phyloP scores from a whole-genome alignment of 2,329 filamentous ascomycete species.

The Remersonia thermophila region DNA sequence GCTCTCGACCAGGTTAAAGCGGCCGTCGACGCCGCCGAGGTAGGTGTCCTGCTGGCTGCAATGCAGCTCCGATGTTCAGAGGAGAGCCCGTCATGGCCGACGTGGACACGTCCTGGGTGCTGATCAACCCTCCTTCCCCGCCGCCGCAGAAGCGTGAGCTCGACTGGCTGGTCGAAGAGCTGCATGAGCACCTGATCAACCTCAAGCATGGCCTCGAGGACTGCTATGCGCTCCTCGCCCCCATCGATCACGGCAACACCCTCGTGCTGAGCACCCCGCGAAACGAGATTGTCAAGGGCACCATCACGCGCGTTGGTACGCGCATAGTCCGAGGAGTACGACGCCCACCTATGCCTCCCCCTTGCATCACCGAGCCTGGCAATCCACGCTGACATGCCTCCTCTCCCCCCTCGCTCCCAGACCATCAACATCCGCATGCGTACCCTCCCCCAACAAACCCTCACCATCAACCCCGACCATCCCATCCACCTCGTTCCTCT shows the following conservation, averaged over 20 bases:
- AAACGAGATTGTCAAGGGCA: slow-evolving; percentile 84
- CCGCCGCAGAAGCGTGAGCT: slow-evolving; percentile 36
- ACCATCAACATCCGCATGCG: slow-evolving; percentile 66
- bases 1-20: slow-evolving; percentile 37
- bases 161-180: slow-evolving; percentile 40
- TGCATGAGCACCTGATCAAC: slow-evolving; percentile 34
- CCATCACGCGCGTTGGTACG: slow-evolving; percentile 81
- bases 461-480: slow-evolving; percentile 35
- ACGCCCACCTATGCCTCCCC: slow-evolving; percentile 12
- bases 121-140: slow-evolving; percentile 16
- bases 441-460: slow-evolving; percentile 44
- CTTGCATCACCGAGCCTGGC: slow-evolving; percentile 1
- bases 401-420: slow-evolving; percentile 27
- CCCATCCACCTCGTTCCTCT: slow-evolving; percentile 56
- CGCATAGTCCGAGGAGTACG: slow-evolving; percentile 79
- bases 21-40: slow-evolving; percentile 38
- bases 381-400: background rate
- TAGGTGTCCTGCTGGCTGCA: slow-evolving; percentile 21
- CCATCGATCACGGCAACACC: slow-evolving; percentile 74
- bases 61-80: background rate
- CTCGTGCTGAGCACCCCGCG: slow-evolving; percentile 78
- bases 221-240: slow-evolving; percentile 76
- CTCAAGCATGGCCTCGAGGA: slow-evolving; percentile 64
- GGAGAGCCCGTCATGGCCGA: slow-evolving; percentile 3
- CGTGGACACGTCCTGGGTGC: slow-evolving; percentile 17